phyloP scores from a whole-genome alignment of 73 alveolate species.

The Paramecium sexaurelia region DNA sequence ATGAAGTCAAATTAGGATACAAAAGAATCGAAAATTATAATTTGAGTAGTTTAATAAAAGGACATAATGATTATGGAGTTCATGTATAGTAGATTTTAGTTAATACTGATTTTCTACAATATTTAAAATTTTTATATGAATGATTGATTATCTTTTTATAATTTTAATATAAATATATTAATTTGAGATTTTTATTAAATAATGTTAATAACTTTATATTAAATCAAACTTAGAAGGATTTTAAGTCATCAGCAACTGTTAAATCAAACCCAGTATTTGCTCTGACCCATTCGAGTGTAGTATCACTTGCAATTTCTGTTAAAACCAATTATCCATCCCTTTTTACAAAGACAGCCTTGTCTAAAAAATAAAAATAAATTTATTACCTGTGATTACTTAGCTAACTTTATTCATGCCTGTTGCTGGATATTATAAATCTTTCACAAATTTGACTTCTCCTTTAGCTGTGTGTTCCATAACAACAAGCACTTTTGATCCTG shows the following conservation, averaged over 20 bases:
- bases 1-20: neutral
- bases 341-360: constrained; percentile 79
- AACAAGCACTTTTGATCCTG: constrained; percentile 78
- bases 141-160: neutral
- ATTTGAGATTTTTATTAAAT: neutral
- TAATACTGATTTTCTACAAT: neutral
- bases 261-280: constrained; percentile 74
- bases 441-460: constrained; percentile 75
- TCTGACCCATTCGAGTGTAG: constrained; percentile 78
- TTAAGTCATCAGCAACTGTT: constrained; percentile 72
- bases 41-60: neutral
- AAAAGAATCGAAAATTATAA: neutral
- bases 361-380: neutral
- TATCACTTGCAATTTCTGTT: constrained; percentile 78
- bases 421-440: constrained; percentile 77
- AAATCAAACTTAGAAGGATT: constrained; percentile 60
- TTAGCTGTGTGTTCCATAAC: constrained; percentile 87
- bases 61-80: neutral
- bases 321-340: constrained; percentile 70
- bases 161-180: neutral
- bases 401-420: constrained; percentile 82
- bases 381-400: constrained; percentile 78
- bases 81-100: neutral
- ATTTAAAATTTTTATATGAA: neutral
- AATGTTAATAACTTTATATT: neutral